A percentile compares a stretch with the other conserved stretches of the same genome.
phyloP scores from a whole-genome alignment of 2,329 filamentous ascomycete species.

The Aspergillus unguis region DNA sequence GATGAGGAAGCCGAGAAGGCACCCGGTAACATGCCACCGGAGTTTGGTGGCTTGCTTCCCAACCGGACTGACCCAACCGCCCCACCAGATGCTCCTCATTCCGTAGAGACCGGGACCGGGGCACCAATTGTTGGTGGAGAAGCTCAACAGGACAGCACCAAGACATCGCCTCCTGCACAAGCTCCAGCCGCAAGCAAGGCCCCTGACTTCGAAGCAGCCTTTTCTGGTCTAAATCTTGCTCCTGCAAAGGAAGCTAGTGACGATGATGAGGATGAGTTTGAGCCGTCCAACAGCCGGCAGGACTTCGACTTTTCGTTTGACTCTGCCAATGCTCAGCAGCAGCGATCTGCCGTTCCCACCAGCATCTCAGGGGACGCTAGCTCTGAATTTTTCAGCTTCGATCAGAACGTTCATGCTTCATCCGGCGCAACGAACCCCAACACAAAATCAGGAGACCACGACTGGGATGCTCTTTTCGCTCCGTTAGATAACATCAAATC shows the following conservation, averaged over 20 bases:
- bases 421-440: constrained; percentile 39
- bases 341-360: constrained; percentile 17
- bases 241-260: constrained; percentile 45
- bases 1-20: constrained; percentile 25
- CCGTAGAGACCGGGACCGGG: constrained; percentile 35
- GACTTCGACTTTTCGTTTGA: constrained; percentile 50
- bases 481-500: constrained; percentile 58
- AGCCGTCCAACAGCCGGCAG: constrained; percentile 29
- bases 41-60: constrained; percentile 41
- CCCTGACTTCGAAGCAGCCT: constrained; percentile 47
- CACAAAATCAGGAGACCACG: constrained; percentile 54
- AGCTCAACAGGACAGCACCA: constrained; percentile 22
- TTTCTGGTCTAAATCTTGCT: constrained; percentile 43
- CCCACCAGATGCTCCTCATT: constrained; percentile 38
- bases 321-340: constrained; percentile 34
- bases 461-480: constrained; percentile 95
- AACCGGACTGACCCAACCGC: constrained; percentile 39
- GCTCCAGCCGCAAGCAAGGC: constrained; percentile 28
- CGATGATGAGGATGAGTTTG: constrained; percentile 63
- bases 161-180: constrained; percentile 13
- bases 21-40: constrained; percentile 31
- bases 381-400: constrained; percentile 41
- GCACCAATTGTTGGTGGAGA: constrained; percentile 38
- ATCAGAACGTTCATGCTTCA: constrained; percentile 28
- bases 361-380: constrained; percentile 22